Conservation (phyloP, 768 basidiomycete genomes). For the Boletus eberwhitei region DNA sequence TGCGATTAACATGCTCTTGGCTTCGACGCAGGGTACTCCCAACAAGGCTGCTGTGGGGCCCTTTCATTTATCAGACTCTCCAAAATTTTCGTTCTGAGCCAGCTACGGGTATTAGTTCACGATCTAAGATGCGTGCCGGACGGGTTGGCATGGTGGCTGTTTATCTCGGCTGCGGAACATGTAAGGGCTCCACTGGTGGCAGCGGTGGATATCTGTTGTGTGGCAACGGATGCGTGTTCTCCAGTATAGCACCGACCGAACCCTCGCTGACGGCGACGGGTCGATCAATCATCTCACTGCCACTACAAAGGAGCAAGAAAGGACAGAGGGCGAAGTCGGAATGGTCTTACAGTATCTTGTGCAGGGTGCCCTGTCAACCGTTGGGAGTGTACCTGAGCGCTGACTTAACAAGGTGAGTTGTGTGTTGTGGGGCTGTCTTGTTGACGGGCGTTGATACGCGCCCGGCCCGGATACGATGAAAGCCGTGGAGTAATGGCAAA, state of each 20-base stretch:
- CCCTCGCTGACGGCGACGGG: background rate
- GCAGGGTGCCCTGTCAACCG: background rate
- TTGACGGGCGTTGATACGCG: background rate
- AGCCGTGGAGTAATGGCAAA: constrained; percentile 21
- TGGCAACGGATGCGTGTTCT: background rate
- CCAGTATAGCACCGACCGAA: background rate
- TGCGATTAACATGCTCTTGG: background rate
- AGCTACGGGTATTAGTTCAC: background rate
- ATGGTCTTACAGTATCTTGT: background rate
- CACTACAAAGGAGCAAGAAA: too few relatives aligned
- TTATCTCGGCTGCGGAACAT: background rate
- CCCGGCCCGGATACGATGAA: background rate
- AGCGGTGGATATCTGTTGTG: background rate
- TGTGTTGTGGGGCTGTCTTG: background rate
- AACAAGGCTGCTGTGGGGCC: background rate
- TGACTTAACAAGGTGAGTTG: constrained; percentile 2
- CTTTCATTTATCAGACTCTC: background rate
- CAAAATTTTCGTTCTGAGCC: background rate
- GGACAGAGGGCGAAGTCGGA: background rate
- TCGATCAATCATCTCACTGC: background rate
- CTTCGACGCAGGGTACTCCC: background rate
- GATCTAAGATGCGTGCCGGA: background rate
- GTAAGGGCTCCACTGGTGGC: background rate
- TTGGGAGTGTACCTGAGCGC: background rate
- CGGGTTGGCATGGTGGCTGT: constrained; percentile 7